These are phyloP conservation scores for Cryptomeria japonica DNA, from an alignment of 75 land plant species.

Conservation along the genomic window DNA sequence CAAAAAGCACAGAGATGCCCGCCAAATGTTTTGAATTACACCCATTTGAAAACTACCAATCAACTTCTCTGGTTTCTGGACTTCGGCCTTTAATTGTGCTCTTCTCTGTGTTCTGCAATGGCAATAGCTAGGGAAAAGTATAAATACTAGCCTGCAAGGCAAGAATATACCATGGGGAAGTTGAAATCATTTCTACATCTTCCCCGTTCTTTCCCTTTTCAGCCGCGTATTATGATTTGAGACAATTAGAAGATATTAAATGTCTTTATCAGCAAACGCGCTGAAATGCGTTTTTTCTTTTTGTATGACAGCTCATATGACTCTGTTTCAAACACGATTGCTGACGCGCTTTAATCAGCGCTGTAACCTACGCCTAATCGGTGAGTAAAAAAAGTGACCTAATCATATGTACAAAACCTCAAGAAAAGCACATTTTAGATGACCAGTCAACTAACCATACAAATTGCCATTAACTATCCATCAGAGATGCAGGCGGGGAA, in stretches of 20 bases:
- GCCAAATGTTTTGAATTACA: background rate
- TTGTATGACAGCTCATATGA: background rate
- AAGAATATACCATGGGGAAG: no score
- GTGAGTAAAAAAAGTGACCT: background rate
- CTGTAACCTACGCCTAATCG: background rate
- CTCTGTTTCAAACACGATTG: background rate
- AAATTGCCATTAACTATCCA: no score
- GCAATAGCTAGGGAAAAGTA: background rate
- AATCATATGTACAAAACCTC: no score
- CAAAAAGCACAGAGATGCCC: background rate
- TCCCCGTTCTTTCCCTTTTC: background rate
- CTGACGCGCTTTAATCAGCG: background rate
- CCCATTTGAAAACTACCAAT: background rate
- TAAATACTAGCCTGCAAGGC: background rate
- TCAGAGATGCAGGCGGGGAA: no score
- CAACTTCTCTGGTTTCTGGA: background rate
- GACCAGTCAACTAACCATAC: no score
- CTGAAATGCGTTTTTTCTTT: background rate
- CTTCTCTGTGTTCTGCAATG: background rate
- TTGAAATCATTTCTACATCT: no score
- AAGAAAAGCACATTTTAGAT: no score
- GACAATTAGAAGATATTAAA: background rate
- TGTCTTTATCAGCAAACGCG: background rate
- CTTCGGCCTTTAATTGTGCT: background rate
- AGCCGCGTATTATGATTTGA: no score